phyloP scores from a whole-genome alignment of 1,284 basidiomycete genomes.

The Kalmanozyma brasiliensis region DNA sequence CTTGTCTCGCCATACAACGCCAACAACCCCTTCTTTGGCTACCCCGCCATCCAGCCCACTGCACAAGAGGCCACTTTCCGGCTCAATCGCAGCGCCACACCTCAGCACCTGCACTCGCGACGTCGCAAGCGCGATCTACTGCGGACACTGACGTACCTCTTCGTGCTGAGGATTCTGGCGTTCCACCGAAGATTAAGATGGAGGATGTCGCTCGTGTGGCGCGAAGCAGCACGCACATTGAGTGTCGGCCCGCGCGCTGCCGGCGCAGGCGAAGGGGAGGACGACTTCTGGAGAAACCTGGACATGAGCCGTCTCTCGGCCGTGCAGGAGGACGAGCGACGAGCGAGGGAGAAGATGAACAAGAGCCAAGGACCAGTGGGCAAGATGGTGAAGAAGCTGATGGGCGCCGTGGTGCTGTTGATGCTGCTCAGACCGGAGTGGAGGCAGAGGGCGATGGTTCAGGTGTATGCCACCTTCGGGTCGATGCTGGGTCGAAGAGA shows the following conservation, averaged over 20 bases:
- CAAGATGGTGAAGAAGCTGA: constrained; percentile 9
- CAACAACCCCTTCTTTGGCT: constrained; percentile 85
- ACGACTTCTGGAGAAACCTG: constrained; percentile 41
- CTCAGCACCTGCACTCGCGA: constrained; percentile 49
- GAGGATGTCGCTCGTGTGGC: constrained; percentile 22
- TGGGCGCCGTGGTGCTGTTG: constrained; percentile 21
- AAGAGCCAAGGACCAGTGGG: neutral
- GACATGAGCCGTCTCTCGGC: constrained; percentile 18
- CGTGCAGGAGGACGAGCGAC: neutral
- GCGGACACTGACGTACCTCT: constrained; percentile 64
- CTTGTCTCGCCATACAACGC: constrained; percentile 68
- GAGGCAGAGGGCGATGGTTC: constrained; percentile 21
- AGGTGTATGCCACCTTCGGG: constrained; percentile 8
- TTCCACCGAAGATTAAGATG: constrained; percentile 52
- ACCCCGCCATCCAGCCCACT: constrained; percentile 72
- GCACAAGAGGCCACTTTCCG: constrained; percentile 17
- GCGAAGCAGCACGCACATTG: constrained; percentile 19
- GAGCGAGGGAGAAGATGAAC: neutral
- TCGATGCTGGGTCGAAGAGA: neutral
- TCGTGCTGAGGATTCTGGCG: constrained; percentile 61
- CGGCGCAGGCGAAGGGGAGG: constrained; percentile 12
- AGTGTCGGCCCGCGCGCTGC: constrained; percentile 10
- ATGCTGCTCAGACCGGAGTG: constrained; percentile 32
- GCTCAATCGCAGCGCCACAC: constrained; percentile 10
- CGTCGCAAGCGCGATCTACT: constrained; percentile 62